These are phyloP conservation scores for Lasiodiplodia sp. DNA, from an alignment of 2,329 filamentous ascomycete species.

Conservation along the genomic window DNA sequence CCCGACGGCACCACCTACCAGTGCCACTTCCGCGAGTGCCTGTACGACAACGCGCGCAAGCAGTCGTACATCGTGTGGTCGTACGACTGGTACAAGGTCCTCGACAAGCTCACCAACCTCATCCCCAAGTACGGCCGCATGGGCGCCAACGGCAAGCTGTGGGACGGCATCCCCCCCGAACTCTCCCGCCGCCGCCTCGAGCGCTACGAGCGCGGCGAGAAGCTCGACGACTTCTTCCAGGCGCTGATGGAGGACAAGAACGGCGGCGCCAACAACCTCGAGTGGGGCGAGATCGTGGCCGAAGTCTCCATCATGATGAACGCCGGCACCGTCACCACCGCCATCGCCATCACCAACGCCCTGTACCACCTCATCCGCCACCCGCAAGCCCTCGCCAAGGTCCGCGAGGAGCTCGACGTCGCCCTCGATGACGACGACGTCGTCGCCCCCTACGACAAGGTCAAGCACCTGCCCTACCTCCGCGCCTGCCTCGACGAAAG, in stretches of 20 bases:
- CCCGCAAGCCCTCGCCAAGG: conserved; percentile 37
- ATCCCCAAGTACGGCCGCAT: conserved; percentile 52
- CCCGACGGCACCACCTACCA: conserved; percentile 57
- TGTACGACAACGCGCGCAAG: conserved; percentile 60
- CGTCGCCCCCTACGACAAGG: conserved; percentile 35
- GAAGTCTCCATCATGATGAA: conserved; percentile 32
- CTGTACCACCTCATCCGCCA: conserved; percentile 50
- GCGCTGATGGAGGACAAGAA: conserved; percentile 26
- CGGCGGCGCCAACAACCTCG: conserved; percentile 10
- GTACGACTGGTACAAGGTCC: conserved; percentile 59
- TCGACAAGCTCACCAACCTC: conserved; percentile 57
- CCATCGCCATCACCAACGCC: conserved; percentile 41
- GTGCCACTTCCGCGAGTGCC: conserved; percentile 57
- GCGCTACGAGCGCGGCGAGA: conserved; percentile 47
- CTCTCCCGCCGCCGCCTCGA: conserved; percentile 54
- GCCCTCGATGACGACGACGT: conserved; percentile 24
- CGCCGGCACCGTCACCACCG: conserved; percentile 48
- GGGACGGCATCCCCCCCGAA: conserved; percentile 51
- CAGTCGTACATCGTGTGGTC: conserved; percentile 60
- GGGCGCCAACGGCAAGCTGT: conserved; percentile 24
- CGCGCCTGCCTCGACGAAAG: conserved; percentile 44
- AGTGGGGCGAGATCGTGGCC: conserved; percentile 20
- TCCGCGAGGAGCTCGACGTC: conserved; percentile 36
- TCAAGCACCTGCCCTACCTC: conserved; percentile 38
- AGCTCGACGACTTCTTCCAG: conserved; percentile 27